A percentile compares a stretch with the other conserved stretches of the same genome.
Conservation (phyloP, 2,329 filamentous ascomycete species). For the Trichophaea hybrida region DNA sequence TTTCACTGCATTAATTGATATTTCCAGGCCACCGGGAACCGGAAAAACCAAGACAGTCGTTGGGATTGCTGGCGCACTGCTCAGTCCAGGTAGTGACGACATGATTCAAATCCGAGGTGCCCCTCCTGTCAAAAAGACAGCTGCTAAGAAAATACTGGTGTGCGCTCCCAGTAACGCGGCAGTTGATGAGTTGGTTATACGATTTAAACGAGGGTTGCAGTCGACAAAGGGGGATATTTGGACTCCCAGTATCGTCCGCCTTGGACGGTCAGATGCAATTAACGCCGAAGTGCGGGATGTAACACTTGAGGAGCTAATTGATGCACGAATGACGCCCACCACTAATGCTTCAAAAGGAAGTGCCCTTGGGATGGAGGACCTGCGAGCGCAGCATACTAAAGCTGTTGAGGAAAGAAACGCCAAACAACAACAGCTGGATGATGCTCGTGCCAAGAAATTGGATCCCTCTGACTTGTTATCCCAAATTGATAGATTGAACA, state of each 20-base stretch:
- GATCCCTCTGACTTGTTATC: conserved; percentile 45
- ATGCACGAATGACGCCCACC: conserved; percentile 42
- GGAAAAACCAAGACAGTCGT: conserved; percentile 98
- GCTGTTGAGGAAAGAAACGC: conserved; percentile 44
- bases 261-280: conserved; percentile 84
- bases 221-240: conserved; percentile 57
- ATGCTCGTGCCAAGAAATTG: conserved; percentile 41
- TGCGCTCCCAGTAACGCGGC: conserved; percentile 98
- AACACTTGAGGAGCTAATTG: conserved; percentile 82
- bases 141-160: conserved; percentile 73
- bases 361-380: conserved; percentile 28
- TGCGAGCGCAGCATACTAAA: conserved; percentile 47
- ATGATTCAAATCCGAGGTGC: conserved; percentile 27
- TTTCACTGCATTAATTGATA: conserved; percentile 5
- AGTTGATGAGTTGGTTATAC: conserved; percentile 87
- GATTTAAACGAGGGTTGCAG: conserved; percentile 75
- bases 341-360: conserved; percentile 31
- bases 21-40: conserved; percentile 66
- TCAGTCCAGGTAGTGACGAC: conserved; percentile 39
- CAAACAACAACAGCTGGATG: conserved; percentile 40
- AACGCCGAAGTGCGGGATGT: conserved; percentile 80
- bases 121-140: conserved; percentile 29
- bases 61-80: conserved; percentile 79
- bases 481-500: conserved; percentile 63
- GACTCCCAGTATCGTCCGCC: conserved; percentile 72